These are phyloP conservation scores for Aquilaria sinensis DNA, from an alignment of 345 rosid genomes.

Conservation along the genomic window DNA sequence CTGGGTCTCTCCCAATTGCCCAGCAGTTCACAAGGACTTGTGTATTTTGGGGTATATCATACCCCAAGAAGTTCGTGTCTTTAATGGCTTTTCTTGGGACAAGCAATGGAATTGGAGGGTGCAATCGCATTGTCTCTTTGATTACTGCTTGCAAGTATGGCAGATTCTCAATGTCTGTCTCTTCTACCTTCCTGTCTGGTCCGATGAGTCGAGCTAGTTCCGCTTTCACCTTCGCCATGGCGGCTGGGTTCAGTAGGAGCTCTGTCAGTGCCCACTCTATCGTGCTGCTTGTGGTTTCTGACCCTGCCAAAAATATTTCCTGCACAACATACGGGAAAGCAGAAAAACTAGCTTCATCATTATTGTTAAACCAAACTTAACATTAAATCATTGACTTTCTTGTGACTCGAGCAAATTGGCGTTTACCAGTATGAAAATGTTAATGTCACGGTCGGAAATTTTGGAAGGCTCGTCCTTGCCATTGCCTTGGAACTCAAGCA, in stretches of 20 bases:
- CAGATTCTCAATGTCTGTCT: constrained; percentile 41
- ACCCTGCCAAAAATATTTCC: constrained; percentile 60
- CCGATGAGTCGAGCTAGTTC: constrained; percentile 45
- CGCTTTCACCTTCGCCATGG: constrained; percentile 36
- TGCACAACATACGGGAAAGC: constrained; percentile 10
- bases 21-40: constrained; percentile 48
- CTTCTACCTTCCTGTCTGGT: constrained; percentile 35
- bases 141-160: constrained; percentile 45
- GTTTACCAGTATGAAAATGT: constrained; percentile 42
- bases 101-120: constrained; percentile 55
- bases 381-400: too few relatives aligned
- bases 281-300: constrained; percentile 57
- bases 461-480: constrained; percentile 41
- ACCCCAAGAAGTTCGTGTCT: constrained; percentile 46
- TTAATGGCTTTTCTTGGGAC: constrained; percentile 43
- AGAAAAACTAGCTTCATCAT: background rate
- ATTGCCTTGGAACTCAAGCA: constrained; percentile 42
- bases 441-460: constrained; percentile 26
- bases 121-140: constrained; percentile 44
- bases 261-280: constrained; percentile 71
- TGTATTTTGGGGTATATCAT: constrained; percentile 38
- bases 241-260: constrained; percentile 38
- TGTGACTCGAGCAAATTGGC: too few relatives aligned
- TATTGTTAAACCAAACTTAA: background rate
- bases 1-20: constrained; percentile 63